Percentiles rank a stretch among this genome's conserved stretches.
Evolutionary conservation across 257 asterid genomes (phyloP).

Genomic region (Solanum paucissectum): DNA sequence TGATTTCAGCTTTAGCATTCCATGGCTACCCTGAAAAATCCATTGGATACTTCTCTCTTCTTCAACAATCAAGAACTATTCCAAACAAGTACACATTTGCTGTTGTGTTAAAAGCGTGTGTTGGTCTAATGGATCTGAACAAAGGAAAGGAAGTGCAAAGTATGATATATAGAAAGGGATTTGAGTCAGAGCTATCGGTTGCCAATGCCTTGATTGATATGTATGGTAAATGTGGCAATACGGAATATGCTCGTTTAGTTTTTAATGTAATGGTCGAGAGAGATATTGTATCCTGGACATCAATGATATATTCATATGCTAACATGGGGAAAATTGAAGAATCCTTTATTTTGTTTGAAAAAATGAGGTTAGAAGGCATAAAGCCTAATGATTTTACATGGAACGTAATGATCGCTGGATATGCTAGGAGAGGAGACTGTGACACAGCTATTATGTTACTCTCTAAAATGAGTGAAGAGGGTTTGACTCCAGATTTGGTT

Average conservation of each 20-base stretch:
- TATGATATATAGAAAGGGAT: constrained; percentile 26
- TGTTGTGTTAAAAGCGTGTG: constrained; percentile 36
- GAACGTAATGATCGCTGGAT: constrained; percentile 42
- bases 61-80: constrained; percentile 25
- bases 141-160: constrained; percentile 51
- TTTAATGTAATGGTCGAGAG: constrained; percentile 40
- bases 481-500: constrained; percentile 41
- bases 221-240: constrained; percentile 33
- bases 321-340: constrained; percentile 30
- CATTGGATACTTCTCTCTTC: constrained; percentile 27
- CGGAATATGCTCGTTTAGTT: constrained; percentile 25
- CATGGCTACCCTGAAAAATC: constrained; percentile 35
- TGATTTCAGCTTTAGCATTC: constrained; percentile 29
- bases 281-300: constrained; percentile 61
- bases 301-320: constrained; percentile 42
- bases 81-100: constrained; percentile 38
- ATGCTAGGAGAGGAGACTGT: constrained; percentile 42
- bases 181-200: constrained; percentile 21
- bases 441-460: constrained; percentile 26
- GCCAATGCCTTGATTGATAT: constrained; percentile 42
- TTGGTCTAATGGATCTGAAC: constrained; percentile 30
- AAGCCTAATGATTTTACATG: constrained; percentile 50
- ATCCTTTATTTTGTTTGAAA: constrained; percentile 31
- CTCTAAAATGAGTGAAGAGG: constrained; percentile 33
- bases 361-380: constrained; percentile 38